A percentile compares a stretch with the other conserved stretches of the same genome.
Evolutionary conservation across 305 asterid genomes (phyloP).

Genomic region (Solanum hybrid): DNA sequence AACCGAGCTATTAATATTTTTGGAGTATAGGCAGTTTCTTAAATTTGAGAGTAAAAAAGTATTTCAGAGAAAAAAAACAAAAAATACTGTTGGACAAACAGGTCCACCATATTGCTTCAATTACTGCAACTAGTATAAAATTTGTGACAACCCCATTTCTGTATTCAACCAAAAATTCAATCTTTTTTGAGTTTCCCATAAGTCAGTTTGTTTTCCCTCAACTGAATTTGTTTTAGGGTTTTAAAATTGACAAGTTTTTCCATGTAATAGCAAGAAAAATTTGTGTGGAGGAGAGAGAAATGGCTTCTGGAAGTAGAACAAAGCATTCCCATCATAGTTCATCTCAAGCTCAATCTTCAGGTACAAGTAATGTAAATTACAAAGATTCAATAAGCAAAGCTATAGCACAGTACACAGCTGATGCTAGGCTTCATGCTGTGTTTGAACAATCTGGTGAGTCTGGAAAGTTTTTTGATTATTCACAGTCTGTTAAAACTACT

Average conservation of each 20-base stretch:
- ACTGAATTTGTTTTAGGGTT: slow-evolving; percentile 1
- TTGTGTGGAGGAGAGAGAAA: slow-evolving; percentile 5
- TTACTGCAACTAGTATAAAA: background rate
- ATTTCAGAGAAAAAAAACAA: background rate
- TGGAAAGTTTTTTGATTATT: slow-evolving; percentile 67
- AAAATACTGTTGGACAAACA: background rate
- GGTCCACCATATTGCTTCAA: slow-evolving; percentile 2
- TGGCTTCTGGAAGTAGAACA: slow-evolving; percentile 47
- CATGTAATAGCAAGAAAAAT: background rate
- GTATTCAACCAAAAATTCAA: background rate
- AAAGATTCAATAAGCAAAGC: slow-evolving; percentile 47
- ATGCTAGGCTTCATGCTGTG: slow-evolving; percentile 73
- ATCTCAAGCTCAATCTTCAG: slow-evolving; percentile 30
- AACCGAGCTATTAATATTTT: background rate
- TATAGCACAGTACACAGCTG: slow-evolving; percentile 62
- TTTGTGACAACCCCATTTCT: background rate
- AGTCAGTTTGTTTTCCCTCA: background rate
- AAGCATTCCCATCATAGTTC: slow-evolving; percentile 11
- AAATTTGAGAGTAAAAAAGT: background rate
- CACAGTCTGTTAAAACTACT: slow-evolving; percentile 42
- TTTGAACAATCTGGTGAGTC: slow-evolving; percentile 79
- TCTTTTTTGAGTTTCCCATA: background rate
- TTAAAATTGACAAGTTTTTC: slow-evolving; percentile 10
- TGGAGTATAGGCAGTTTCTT: background rate
- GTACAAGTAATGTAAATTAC: slow-evolving; percentile 20